These are phyloP conservation scores for Wallacemonas collosoma DNA, from an alignment of 208 protist genomes.

Conservation along the genomic window DNA sequence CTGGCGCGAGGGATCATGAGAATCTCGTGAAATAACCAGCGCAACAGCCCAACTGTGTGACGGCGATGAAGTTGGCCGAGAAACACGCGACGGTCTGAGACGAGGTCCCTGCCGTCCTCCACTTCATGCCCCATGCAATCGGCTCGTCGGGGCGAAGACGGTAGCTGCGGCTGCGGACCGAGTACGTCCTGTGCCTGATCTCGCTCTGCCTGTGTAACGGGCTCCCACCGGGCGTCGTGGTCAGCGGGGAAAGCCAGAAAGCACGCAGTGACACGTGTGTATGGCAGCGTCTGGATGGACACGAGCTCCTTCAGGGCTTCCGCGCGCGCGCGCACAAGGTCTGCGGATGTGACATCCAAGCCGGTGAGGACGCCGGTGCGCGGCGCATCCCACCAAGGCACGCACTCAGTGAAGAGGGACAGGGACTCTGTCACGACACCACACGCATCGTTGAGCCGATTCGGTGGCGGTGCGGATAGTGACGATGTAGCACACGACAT, in stretches of 20 bases:
- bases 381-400: constrained; percentile 8
- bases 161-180: background rate
- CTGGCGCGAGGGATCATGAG: constrained; percentile 4
- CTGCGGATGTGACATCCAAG: background rate
- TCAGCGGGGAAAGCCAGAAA: constrained; percentile 11
- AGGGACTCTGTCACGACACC: background rate
- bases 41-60: constrained; percentile 8
- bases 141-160: background rate
- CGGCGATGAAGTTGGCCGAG: constrained; percentile 14
- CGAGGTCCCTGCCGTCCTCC: background rate
- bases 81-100: background rate
- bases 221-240: constrained; percentile 10
- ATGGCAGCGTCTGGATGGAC: background rate
- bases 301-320: background rate
- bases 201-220: background rate
- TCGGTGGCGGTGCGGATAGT: no score
- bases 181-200: background rate
- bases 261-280: background rate
- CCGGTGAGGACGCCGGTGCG: background rate
- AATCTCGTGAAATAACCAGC: constrained; percentile 9
- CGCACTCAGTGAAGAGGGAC: background rate
- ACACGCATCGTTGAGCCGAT: no score
- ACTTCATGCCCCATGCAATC: no score
- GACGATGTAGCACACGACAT: no score
- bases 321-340: background rate